Base-by-base conservation (phyloP, 2,329 filamentous ascomycete genomes). In the Tympanopsis confertula region DNA sequence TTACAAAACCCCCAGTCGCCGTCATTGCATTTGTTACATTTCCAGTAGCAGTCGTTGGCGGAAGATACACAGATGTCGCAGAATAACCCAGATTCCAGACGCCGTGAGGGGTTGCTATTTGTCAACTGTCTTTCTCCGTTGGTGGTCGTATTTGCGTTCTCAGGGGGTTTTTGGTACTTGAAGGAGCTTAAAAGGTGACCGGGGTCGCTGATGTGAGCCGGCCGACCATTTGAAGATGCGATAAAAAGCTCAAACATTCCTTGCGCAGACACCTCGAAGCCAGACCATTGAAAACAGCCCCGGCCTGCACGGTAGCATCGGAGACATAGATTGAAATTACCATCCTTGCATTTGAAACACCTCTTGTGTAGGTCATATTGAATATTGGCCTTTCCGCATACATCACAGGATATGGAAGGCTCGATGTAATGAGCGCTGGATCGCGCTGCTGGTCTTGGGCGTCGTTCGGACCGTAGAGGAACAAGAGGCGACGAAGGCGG, bases 1-100 rank as follows among this genome's bases (percentile, higher is more conserved):
- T 88, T 86, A 59, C 89, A 96, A 54, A 86, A 95, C 0, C 89
- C 89, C 88, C 88, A 96, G 51, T 93, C 88, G 4, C 86, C 89
- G 44, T 91, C 78, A 49, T 94, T 94, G 60, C 89, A 96, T 19
- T 70, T 56, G 41, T 82, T 76, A 55, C 89, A 96, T 44, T 84
- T 79, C 89, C 88, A 96, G 58, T 85, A 94, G 57, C 86, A 91
- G 37, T 81, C 73, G 49, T 93, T 88, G 0, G 86, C 72, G 64
- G 77, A 83, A 1, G 71, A 65, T 14, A 71, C 64, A 54, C 89
- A 95, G 35, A 72, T 71, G 26, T 82, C 76, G 54, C 89, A 96
- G 56, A 95, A 95, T 4, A 85, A 78, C 15, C 89, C 89, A 38
- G 74, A 78, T 56, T 91, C 77, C 1, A 91, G 60, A 18, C 85